These are phyloP conservation scores for Macrophomina phaseolina DNA, from an alignment of 2,329 filamentous ascomycete species.

Conservation along the genomic window DNA sequence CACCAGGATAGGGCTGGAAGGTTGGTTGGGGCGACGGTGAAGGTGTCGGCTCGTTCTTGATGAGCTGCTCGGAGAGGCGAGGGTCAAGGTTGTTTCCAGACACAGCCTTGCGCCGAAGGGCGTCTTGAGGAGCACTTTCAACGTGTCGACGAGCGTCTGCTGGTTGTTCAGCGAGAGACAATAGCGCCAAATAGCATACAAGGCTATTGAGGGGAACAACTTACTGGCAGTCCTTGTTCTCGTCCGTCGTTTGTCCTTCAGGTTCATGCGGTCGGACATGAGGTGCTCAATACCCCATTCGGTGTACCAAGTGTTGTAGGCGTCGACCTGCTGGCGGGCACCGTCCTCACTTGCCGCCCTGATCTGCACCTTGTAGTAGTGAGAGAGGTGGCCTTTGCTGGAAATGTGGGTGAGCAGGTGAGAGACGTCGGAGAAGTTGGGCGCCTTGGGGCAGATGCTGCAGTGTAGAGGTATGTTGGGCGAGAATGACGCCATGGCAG, in stretches of 20 bases:
- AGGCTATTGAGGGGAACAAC: neutral
- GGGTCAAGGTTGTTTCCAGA: constrained; percentile 41
- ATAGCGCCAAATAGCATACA: neutral
- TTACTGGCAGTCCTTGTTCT: constrained; percentile 35
- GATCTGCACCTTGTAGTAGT: constrained; percentile 82
- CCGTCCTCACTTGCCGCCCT: constrained; percentile 69
- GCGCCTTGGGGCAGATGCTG: constrained; percentile 79
- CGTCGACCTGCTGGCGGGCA: constrained; percentile 66
- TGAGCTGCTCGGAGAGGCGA: constrained; percentile 42
- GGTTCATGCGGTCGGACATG: constrained; percentile 76
- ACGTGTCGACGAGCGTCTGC: constrained; percentile 16
- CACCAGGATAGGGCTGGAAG: constrained; percentile 35
- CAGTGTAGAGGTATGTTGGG: constrained; percentile 72
- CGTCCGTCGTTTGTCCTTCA: constrained; percentile 73
- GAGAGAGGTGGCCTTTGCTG: constrained; percentile 88
- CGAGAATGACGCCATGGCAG: constrained; percentile 42
- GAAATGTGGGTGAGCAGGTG: constrained; percentile 91
- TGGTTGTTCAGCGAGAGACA: neutral
- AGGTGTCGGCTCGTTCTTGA: constrained; percentile 43
- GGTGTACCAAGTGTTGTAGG: constrained; percentile 81
- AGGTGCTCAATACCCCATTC: constrained; percentile 72
- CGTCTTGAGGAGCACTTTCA: neutral
- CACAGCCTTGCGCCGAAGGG: constrained; percentile 25
- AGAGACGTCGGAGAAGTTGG: constrained; percentile 86
- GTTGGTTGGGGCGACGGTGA: constrained; percentile 38